These are phyloP conservation scores for Trichophyton simii DNA, from an alignment of 2,329 filamentous ascomycete species.

Conservation along the genomic window DNA sequence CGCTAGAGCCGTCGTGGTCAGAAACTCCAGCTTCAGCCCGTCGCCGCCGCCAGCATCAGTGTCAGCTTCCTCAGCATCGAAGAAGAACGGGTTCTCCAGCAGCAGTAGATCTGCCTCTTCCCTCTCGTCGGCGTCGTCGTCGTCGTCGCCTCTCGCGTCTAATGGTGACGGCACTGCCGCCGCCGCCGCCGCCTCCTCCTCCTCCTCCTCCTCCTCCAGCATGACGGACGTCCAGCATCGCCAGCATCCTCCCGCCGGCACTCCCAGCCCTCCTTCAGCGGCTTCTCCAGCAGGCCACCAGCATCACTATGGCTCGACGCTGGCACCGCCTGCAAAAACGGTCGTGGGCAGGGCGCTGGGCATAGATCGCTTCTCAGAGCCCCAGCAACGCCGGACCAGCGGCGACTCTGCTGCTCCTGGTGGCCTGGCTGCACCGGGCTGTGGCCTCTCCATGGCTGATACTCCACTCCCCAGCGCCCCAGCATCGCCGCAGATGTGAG, in stretches of 20 bases:
- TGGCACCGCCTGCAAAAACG: constrained; percentile 27
- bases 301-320: constrained; percentile 17
- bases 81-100: not conserved
- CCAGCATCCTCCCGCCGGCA: not conserved
- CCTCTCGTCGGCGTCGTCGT: not conserved
- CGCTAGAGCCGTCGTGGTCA: constrained; percentile 41
- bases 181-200: not conserved
- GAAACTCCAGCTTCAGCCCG: constrained; percentile 19
- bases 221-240: not conserved
- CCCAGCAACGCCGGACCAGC: constrained; percentile 1
- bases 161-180: not conserved
- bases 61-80: not conserved
- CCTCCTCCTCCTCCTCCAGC: not conserved
- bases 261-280: not conserved
- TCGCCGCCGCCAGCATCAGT: constrained; percentile 15
- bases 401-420: not conserved
- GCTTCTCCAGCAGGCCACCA: constrained; percentile 15
- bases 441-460: constrained; percentile 46
- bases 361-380: constrained; percentile 30
- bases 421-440: constrained; percentile 27
- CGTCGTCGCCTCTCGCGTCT: not conserved
- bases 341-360: constrained; percentile 33
- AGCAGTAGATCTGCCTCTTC: not conserved
- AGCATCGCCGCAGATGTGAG: constrained; percentile 50
- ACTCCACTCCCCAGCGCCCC: constrained; percentile 52